These are phyloP conservation scores for Lotmaria passim DNA, from an alignment of 208 protist species.

Conservation along the genomic window DNA sequence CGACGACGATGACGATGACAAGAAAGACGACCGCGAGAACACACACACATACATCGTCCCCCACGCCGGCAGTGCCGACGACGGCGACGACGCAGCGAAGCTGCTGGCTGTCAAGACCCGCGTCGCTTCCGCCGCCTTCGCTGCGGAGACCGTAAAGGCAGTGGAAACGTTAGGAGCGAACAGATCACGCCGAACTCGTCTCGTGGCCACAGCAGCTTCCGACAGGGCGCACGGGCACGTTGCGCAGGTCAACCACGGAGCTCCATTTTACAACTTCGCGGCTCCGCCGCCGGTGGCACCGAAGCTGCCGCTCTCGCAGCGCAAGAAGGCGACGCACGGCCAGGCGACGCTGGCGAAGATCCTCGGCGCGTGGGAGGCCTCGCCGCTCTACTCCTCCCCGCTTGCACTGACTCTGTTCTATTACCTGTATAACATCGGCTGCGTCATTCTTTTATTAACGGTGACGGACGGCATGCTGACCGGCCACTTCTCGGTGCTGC, in stretches of 20 bases:
- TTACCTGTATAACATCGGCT: conserved; percentile 47
- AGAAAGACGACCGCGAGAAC: neutral
- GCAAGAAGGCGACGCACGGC: conserved; percentile 30
- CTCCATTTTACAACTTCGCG: conserved; percentile 33
- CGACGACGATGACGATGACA: conserved; percentile 5
- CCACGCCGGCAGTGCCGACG: neutral
- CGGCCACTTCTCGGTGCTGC: conserved; percentile 44
- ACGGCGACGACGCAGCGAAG: neutral
- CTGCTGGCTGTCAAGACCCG: neutral
- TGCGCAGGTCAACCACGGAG: neutral
- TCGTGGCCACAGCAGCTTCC: neutral
- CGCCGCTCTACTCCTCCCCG: conserved; percentile 51
- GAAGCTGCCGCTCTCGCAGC: conserved; percentile 1
- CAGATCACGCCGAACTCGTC: no score
- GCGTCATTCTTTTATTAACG: conserved; percentile 42
- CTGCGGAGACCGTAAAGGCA: neutral
- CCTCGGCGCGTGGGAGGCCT: conserved; percentile 33
- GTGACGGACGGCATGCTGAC: conserved; percentile 48
- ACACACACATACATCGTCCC: conserved; percentile 33
- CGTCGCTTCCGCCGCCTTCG: no score
- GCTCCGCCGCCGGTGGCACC: conserved; percentile 17
- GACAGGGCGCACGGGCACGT: neutral
- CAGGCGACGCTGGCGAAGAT: conserved; percentile 33
- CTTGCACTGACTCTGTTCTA: conserved; percentile 57
- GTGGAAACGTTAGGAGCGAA: no score